phyloP scores from a whole-genome alignment of 2,329 filamentous ascomycete genomes.

The Tolypocladium guangdongense region DNA sequence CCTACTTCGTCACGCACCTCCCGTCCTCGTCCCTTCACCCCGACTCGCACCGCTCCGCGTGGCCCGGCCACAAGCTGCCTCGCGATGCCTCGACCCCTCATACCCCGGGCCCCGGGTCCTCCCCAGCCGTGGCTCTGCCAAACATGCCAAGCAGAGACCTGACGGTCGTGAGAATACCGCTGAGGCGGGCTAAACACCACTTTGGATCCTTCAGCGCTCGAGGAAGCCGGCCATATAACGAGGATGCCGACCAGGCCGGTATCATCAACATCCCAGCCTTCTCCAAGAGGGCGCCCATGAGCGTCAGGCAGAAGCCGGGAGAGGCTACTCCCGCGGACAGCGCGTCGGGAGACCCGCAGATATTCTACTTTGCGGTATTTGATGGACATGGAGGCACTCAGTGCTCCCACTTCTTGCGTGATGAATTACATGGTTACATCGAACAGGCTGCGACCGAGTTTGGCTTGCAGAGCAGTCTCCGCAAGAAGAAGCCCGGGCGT shows the following conservation, averaged over 20 bases:
- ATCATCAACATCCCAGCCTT: conserved; percentile 91
- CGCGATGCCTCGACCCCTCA: conserved; percentile 77
- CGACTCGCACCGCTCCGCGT: conserved; percentile 55
- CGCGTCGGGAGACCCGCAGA: conserved; percentile 79
- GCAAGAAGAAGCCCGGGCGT: conserved; percentile 27
- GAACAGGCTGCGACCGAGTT: conserved; percentile 72
- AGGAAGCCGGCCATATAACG: conserved; percentile 79
- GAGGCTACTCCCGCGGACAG: conserved; percentile 63
- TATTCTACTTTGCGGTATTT: conserved; percentile 96
- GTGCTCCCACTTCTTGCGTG: conserved; percentile 76
- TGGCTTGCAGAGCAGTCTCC: conserved; percentile 65
- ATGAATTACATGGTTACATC: conserved; percentile 79
- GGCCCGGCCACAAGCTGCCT: conserved; percentile 74
- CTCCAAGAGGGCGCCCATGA: conserved; percentile 68
- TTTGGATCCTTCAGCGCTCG: conserved; percentile 73
- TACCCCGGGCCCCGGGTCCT: conserved; percentile 39
- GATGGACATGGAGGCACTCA: conserved; percentile 89
- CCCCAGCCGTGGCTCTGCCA: conserved; percentile 48
- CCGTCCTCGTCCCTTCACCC: conserved; percentile 89
- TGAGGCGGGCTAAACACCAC: conserved; percentile 91
- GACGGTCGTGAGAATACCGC: conserved; percentile 88
- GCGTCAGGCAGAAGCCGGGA: conserved; percentile 37
- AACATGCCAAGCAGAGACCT: conserved; percentile 60
- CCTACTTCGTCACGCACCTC: conserved; percentile 94
- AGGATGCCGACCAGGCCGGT: conserved; percentile 88